Evolutionary conservation across 129 eudicot species (phyloP), one percentile per base, ranked within the genome.

Genomic region (Helichrysum umbraculigerum): DNA sequence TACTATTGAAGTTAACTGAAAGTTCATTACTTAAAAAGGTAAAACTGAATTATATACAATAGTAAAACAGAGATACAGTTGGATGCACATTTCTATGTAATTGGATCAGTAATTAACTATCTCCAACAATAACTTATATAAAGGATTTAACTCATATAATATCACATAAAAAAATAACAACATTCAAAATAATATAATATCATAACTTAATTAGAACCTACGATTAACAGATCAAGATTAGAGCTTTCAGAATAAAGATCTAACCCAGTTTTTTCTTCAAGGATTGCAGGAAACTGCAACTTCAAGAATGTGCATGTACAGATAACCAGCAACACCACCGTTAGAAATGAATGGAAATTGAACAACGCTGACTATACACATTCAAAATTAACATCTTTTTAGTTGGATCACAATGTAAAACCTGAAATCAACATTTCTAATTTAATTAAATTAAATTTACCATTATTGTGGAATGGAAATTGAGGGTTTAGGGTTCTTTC

Each of bases 241-340:
- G 54, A 17, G 54, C 54, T 47, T 47, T 47, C 17, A 1, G 14
- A 9, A 6, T 1, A 29, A 29, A 3, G 4, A 47, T 20, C 28
- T 50, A 71, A 92, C 98, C 98, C 98, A n/a, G 92, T 93, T 85
- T 89, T 93, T 61, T 90, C 95, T 76, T 93, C 96, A 82, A 90
- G 89, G 76, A 93, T 79, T 15, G 98, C 88, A 19, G 98, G 98
- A 72, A 93, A 93, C 76, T 90, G 97, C 87, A 93, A 85, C 95
- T 90, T 93, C 80, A 93, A 76, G 83, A 86, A 93, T 12, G 96
- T 90, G 81, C 98, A 93, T 12, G 98, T 89, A 86, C 96, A 93
- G 58, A 93, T 93, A 72, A 87, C 91, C 79, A 93, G 57, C 70
- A 93, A 76, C 68, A 93, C 96, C 75, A 93, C 96, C 85, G 95